Base-by-base conservation (phyloP, 441 rosid species). In the California macrophylla region DNA sequence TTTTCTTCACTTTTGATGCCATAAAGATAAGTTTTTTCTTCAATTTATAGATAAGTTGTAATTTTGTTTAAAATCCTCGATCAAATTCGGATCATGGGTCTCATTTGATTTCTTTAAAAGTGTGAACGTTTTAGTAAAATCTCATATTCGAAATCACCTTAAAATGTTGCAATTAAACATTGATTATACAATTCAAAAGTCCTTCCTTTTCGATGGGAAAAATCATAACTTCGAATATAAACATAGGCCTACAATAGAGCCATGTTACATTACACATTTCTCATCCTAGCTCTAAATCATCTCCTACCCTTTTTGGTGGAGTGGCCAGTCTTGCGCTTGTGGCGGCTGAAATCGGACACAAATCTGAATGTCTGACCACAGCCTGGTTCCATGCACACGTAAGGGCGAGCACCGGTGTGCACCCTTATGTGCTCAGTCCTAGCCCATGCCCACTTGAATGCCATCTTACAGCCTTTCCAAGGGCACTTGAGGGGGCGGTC, bases 401-500 rank as follows among this genome's bases (percentile, higher is more conserved):
- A 95, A 56, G 99, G 99, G 10, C 98, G 93, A n/a, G 80, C 99
- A n/a, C 99, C 99, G 2, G 99, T 95, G 86, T 95, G 99, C 74
- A 92, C 99, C 82, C 99, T 81, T 7, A 91, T 79, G 77, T 95
- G 99, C 73, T 95, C 98, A 0, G 99, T 95, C 42, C 98, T 78
- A 2, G 99, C 96, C 99, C 99, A 95, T 25, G 98, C 93, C 98
- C 98, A 95, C 78, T 95, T 95, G 81, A 95, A 95, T 18, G 97
- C 76, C 98, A 91, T 92, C 83, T 89, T 90, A 78, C 99, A 95
- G 36, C 99, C 98, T 68, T 89, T 95, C 99, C 99, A 95, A 0
- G 99, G 99, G 75, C 99, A 95, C 82, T 95, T 92, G 21, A 95
- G 89, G n/a, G 99, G 98, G 25, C 99, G 91, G n/a, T 92, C 99